A percentile compares a stretch with the other conserved stretches of the same genome.
Evolutionary conservation across 2,329 filamentous ascomycete genomes (phyloP).

Genomic region (Paramyrothecium roridum): DNA sequence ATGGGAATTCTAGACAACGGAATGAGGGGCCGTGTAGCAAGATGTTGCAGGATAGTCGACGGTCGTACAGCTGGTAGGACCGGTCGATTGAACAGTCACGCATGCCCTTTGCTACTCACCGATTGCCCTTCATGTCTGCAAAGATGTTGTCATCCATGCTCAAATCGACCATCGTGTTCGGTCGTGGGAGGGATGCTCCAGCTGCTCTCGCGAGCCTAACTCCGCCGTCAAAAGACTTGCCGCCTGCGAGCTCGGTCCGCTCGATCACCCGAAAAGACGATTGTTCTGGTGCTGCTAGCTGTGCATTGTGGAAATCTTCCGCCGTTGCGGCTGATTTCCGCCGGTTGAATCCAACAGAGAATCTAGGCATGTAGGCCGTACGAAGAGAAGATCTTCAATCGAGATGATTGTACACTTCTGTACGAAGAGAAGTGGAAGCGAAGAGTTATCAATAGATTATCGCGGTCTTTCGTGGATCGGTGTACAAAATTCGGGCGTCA

Average conservation of each 20-base stretch:
- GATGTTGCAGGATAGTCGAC: background rate
- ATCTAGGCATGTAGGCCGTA: constrained; percentile 54
- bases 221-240: constrained; percentile 50
- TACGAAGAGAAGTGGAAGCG: background rate
- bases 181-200: constrained; percentile 32
- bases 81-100: background rate
- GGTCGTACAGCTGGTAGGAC: background rate
- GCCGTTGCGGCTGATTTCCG: constrained; percentile 57
- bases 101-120: constrained; percentile 40
- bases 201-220: constrained; percentile 36
- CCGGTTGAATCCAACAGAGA: constrained; percentile 56
- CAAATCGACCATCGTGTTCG: constrained; percentile 28
- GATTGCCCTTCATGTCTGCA: constrained; percentile 49
- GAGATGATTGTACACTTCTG: too few relatives aligned
- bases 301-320: constrained; percentile 50
- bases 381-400: background rate
- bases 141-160: constrained; percentile 58
- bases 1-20: constrained; percentile 6
- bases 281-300: constrained; percentile 37
- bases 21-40: constrained; percentile 5
- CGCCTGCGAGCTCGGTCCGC: constrained; percentile 39
- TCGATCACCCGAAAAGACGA: constrained; percentile 59
- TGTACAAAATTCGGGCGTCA: too few relatives aligned
- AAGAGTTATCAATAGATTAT: background rate
- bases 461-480: too few relatives aligned